These are phyloP conservation scores for Penicillium bialowiezense DNA, from an alignment of 495 filamentous ascomycete species.

Conservation along the genomic window DNA sequence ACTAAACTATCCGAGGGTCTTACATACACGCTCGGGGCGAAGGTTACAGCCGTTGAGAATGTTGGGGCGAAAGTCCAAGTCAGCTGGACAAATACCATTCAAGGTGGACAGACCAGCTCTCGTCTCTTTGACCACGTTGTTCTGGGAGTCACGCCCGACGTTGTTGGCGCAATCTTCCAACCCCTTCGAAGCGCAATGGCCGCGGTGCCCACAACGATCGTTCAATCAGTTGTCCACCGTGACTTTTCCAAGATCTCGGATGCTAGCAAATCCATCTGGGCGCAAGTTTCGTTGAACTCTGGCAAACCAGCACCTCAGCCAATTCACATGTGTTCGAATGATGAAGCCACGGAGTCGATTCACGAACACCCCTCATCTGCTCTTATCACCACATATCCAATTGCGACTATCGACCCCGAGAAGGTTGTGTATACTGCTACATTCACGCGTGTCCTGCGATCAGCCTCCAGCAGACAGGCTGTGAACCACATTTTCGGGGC, in stretches of 20 bases:
- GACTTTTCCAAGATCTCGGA: conserved; percentile 26
- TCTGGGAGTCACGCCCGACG: conserved; percentile 45
- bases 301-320: conserved; percentile 12
- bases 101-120: background rate
- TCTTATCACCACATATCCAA: conserved; percentile 33
- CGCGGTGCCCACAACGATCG: conserved; percentile 39
- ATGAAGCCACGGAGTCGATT: conserved; percentile 28
- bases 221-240: conserved; percentile 43
- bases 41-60: conserved; percentile 15
- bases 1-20: conserved; percentile 32
- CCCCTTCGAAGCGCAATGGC: conserved; percentile 34
- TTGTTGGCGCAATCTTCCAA: conserved; percentile 39
- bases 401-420: conserved; percentile 25
- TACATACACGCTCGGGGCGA: conserved; percentile 6
- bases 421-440: conserved; percentile 27
- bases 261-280: conserved; percentile 6
- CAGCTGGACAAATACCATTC: conserved; percentile 11
- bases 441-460: conserved; percentile 35
- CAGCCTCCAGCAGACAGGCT: conserved; percentile 23
- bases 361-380: conserved; percentile 33
- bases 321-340: conserved; percentile 27
- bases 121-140: conserved; percentile 32
- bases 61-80: conserved; percentile 12
- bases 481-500: conserved; percentile 37
- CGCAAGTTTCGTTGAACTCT: background rate